Evolutionary conservation across 441 rosid genomes (phyloP).

Genomic region (Viola pubescens): DNA sequence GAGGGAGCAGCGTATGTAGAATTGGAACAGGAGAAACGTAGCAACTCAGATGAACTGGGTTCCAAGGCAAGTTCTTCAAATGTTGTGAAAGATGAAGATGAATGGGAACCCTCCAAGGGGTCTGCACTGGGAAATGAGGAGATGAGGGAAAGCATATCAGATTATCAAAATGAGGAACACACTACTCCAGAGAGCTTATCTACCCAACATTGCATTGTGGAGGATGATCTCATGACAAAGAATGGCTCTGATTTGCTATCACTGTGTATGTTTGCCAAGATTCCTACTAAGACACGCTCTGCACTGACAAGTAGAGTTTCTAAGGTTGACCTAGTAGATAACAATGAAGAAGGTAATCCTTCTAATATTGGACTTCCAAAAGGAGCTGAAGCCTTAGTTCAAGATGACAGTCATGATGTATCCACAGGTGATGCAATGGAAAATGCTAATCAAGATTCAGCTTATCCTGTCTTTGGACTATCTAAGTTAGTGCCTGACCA

Average conservation of each 20-base stretch:
- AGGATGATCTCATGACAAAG: constrained; percentile 34
- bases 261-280: constrained; percentile 68
- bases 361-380: constrained; percentile 29
- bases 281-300: constrained; percentile 82
- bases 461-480: constrained; percentile 29
- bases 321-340: constrained; percentile 35
- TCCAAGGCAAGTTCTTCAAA: constrained; percentile 48
- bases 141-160: constrained; percentile 26
- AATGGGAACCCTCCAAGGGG: constrained; percentile 41
- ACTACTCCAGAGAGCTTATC: constrained; percentile 30
- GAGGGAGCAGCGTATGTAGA: constrained; percentile 50
- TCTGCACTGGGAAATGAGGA: constrained; percentile 38
- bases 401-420: constrained; percentile 26
- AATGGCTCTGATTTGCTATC: constrained; percentile 48
- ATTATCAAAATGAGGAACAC: constrained; percentile 37
- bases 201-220: constrained; percentile 22
- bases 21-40: constrained; percentile 37
- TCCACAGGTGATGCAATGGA: constrained; percentile 23
- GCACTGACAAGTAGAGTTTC: constrained; percentile 42
- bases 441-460: constrained; percentile 25
- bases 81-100: constrained; percentile 38
- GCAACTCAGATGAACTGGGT: constrained; percentile 38
- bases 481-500: constrained; percentile 24
- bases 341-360: constrained; percentile 31
- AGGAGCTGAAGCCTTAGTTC: constrained; percentile 28